These are phyloP conservation scores for Aspergillus cejpii DNA, from an alignment of 2,329 filamentous ascomycete genomes.

Conservation along the genomic window DNA sequence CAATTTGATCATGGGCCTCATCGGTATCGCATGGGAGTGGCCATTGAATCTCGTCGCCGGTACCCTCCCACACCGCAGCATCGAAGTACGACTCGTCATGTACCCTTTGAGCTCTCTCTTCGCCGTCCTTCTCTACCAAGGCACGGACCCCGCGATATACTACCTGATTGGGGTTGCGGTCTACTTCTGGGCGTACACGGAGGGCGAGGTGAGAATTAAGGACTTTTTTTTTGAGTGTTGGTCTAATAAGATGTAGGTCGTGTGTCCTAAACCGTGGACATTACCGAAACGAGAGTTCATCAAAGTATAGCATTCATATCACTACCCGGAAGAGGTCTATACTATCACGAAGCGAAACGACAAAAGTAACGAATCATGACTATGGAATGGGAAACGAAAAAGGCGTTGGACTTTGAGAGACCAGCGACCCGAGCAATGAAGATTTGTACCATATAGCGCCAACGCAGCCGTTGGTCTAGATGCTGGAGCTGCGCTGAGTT, in stretches of 20 bases:
- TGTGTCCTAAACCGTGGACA: constrained; percentile 64
- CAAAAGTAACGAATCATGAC: constrained; percentile 1
- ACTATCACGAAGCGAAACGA: constrained; percentile 14
- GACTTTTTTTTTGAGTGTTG: neutral
- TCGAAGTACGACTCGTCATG: constrained; percentile 76
- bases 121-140: constrained; percentile 78
- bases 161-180: constrained; percentile 77
- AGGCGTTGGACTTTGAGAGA: neutral
- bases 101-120: constrained; percentile 71
- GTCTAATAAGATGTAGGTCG: constrained; percentile 45
- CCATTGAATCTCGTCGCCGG: constrained; percentile 73
- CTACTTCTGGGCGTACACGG: constrained; percentile 96
- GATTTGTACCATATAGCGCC: neutral
- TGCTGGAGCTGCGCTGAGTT: neutral
- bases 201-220: constrained; percentile 68
- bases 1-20: constrained; percentile 74
- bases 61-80: constrained; percentile 70
- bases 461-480: neutral
- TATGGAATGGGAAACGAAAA: constrained; percentile 1
- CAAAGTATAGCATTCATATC: constrained; percentile 23
- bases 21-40: constrained; percentile 85
- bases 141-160: constrained; percentile 85
- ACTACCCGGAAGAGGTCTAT: neutral
- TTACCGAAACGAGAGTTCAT: constrained; percentile 44
- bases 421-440: neutral